phyloP scores from a whole-genome alignment of 1,284 basidiomycete species.

The Ganoderma resinaceum region DNA sequence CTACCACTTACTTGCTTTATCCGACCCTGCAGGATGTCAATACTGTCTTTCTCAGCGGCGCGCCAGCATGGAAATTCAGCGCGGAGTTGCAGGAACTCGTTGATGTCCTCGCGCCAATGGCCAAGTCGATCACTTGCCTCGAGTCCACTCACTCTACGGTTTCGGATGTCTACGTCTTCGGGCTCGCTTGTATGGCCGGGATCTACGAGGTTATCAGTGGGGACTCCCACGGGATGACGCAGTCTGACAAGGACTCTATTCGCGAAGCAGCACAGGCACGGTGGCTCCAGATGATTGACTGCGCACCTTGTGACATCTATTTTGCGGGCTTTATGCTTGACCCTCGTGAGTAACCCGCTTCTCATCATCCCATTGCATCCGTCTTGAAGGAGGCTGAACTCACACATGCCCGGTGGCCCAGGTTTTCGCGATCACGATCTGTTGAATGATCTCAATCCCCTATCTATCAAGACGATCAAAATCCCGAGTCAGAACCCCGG shows the following conservation, averaged over 20 bases:
- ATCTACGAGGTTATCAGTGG: background rate
- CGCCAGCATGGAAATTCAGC: conserved; percentile 1
- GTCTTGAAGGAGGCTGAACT: too few species aligned
- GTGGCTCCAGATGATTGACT: conserved; percentile 9
- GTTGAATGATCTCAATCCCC: conserved; percentile 8
- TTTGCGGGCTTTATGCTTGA: background rate
- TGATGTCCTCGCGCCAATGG: background rate
- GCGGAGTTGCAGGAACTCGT: background rate
- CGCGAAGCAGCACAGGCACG: background rate
- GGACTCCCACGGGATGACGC: background rate
- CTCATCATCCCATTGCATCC: too few species aligned
- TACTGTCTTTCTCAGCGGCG: background rate
- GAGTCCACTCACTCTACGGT: conserved; percentile 7
- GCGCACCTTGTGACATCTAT: background rate
- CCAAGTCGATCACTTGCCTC: conserved; percentile 4
- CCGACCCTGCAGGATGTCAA: conserved; percentile 9
- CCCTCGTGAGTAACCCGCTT: conserved; percentile 5
- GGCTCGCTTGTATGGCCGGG: conserved; percentile 8
- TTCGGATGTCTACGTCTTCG: conserved; percentile 6
- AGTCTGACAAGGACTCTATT: background rate
- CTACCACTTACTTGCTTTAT: background rate
- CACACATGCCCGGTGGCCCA: too few species aligned
- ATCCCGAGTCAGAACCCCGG: background rate
- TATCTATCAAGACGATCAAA: conserved; percentile 2
- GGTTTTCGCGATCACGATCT: conserved; percentile 1